Conservation (phyloP, 257 asterid species). For the Apocynum venetum region DNA sequence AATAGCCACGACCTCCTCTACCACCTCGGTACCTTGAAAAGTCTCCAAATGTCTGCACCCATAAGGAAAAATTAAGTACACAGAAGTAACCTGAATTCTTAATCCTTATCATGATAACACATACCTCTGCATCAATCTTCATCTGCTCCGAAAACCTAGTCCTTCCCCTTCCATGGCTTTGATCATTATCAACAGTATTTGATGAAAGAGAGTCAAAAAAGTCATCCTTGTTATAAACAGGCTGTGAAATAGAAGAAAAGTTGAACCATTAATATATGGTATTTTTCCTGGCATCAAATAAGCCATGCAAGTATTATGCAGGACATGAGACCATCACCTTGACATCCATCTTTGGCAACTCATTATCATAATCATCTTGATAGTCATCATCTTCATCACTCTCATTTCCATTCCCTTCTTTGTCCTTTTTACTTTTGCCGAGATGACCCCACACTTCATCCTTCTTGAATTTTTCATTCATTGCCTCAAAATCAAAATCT, state of each 20-base stretch:
- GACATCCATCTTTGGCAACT: conserved; percentile 51
- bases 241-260: conserved; percentile 37
- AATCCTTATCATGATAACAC: background rate
- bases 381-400: conserved; percentile 52
- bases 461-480: conserved; percentile 96
- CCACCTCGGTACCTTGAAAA: conserved; percentile 77
- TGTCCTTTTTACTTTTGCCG: conserved; percentile 72
- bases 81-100: background rate
- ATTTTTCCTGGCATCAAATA: background rate
- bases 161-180: conserved; percentile 77
- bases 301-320: conserved; percentile 5
- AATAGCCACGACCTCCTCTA: conserved; percentile 80
- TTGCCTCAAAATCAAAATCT: conserved; percentile 91
- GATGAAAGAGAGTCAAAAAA: conserved; percentile 81
- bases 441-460: conserved; percentile 99
- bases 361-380: conserved; percentile 50
- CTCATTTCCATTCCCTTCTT: conserved; percentile 51
- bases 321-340: conserved; percentile 38
- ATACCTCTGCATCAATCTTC: conserved; percentile 93
- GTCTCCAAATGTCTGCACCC: conserved; percentile 89
- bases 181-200: conserved; percentile 43
- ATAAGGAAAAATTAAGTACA: conserved; percentile 20
- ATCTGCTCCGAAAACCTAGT: conserved; percentile 85
- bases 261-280: background rate
- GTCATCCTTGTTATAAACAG: conserved; percentile 84